Percentiles rank a stretch among this genome's conserved stretches.
Evolutionary conservation across 768 basidiomycete genomes (phyloP).

Genomic region (Hortiboletus campestris): DNA sequence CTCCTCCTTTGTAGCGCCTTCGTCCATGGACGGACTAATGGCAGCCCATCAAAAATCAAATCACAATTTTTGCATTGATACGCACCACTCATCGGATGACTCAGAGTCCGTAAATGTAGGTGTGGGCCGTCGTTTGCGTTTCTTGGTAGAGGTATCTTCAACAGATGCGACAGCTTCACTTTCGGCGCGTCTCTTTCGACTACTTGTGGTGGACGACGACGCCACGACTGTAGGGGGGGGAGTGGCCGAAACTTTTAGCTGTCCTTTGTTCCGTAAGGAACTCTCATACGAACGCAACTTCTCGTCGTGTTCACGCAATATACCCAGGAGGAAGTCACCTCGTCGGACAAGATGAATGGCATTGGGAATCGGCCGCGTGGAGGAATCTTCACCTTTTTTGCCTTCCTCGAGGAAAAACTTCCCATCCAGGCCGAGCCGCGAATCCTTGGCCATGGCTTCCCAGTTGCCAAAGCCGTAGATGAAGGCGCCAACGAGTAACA

Average conservation of each 20-base stretch:
- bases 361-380: slow-evolving; percentile 89
- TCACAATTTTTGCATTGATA: slow-evolving; percentile 12
- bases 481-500: slow-evolving; percentile 92
- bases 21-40: slow-evolving; percentile 90
- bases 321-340: slow-evolving; percentile 87
- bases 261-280: slow-evolving; percentile 68
- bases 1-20: slow-evolving; percentile 88
- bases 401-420: slow-evolving; percentile 99
- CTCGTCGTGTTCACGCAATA: slow-evolving; percentile 86
- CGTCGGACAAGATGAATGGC: slow-evolving; percentile 97
- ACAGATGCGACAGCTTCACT: slow-evolving; percentile 83
- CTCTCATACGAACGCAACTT: slow-evolving; percentile 87
- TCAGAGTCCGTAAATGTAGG: slow-evolving; percentile 96
- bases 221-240: slow-evolving; percentile 72
- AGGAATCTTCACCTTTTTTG: slow-evolving; percentile 87
- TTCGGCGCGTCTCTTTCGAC: slow-evolving; percentile 74
- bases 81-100: slow-evolving; percentile 88
- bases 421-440: slow-evolving; percentile 75
- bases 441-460: slow-evolving; percentile 92
- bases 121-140: slow-evolving; percentile 91
- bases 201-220: slow-evolving; percentile 58
- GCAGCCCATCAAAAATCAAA: slow-evolving; percentile 5
- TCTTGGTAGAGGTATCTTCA: slow-evolving; percentile 63
- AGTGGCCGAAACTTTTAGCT: slow-evolving; percentile 69
- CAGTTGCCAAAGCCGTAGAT: slow-evolving; percentile 94